Conservation (phyloP, 768 basidiomycete species). For the Xerocomus potaroensis region DNA sequence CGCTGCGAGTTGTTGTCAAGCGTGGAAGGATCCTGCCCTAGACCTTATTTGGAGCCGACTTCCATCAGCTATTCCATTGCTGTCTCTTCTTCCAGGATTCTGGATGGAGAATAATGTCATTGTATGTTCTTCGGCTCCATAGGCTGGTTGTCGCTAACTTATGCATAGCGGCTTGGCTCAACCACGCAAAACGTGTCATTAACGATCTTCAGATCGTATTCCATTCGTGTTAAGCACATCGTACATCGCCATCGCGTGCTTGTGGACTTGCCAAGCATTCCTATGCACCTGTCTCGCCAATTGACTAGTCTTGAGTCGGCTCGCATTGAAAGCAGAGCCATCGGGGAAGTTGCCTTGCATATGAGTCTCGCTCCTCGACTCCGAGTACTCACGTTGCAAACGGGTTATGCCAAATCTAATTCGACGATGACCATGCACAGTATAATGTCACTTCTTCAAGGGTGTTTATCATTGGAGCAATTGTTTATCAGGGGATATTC, state of each 20-base stretch:
- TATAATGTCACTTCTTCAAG: constrained; percentile 26
- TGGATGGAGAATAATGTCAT: constrained; percentile 7
- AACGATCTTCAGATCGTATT: constrained; percentile 18
- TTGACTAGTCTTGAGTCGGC: constrained; percentile 17
- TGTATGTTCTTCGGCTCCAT: constrained; percentile 7
- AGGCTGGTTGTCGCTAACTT: background rate
- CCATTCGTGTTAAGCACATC: constrained; percentile 23
- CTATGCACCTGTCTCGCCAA: constrained; percentile 1
- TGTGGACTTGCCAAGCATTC: constrained; percentile 4
- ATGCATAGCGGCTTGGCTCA: constrained; percentile 9
- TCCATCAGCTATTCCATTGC: constrained; percentile 37
- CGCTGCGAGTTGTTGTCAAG: constrained; percentile 40
- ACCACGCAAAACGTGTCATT: background rate
- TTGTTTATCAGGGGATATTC: constrained; percentile 39
- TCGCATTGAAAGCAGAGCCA: constrained; percentile 17
- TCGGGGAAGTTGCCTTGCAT: constrained; percentile 8
- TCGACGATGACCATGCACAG: constrained; percentile 17
- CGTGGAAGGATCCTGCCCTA: constrained; percentile 47
- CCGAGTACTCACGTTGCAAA: constrained; percentile 34
- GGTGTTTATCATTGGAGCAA: constrained; percentile 26
- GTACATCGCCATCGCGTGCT: constrained; percentile 16
- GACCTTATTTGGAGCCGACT: constrained; percentile 44
- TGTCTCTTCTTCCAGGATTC: constrained; percentile 32
- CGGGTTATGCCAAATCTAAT: constrained; percentile 18
- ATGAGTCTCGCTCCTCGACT: constrained; percentile 35